Percentiles rank a stretch among this genome's conserved stretches.
Conservation (phyloP, 164 flowering plant species). For the Sedum album region DNA sequence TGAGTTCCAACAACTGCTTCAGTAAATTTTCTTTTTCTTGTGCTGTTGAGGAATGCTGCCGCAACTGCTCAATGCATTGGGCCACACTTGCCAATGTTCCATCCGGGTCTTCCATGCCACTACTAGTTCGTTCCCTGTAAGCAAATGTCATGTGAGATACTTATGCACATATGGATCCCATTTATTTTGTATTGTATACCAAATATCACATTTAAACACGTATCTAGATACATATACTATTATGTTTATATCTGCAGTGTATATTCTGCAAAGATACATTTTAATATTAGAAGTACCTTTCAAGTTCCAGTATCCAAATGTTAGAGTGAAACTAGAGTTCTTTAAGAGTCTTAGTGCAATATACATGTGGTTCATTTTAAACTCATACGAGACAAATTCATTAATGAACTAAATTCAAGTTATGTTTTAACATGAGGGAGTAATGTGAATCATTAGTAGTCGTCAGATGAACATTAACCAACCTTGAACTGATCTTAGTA, state of each 20-base stretch:
- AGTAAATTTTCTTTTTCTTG: constrained; percentile 80
- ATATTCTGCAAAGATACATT: too few species aligned
- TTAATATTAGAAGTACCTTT: too few species aligned
- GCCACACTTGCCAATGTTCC: constrained; percentile 97
- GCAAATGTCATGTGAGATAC: neutral
- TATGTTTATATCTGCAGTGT: too few species aligned
- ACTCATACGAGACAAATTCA: neutral
- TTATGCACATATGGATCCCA: neutral
- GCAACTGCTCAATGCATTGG: constrained; percentile 92
- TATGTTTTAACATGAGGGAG: neutral
- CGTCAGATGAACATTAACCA: constrained; percentile 2
- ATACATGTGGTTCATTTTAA: neutral
- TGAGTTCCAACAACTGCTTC: constrained; percentile 76
- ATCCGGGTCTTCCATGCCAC: constrained; percentile 93
- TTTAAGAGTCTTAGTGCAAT: too few species aligned
- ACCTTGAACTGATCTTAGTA: constrained; percentile 66
- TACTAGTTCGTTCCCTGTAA: constrained; percentile 59
- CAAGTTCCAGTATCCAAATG: too few species aligned
- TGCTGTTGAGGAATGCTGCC: constrained; percentile 60
- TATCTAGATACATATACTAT: too few species aligned
- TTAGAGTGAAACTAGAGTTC: neutral
- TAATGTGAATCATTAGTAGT: neutral
- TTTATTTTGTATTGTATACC: neutral
- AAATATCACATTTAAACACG: neutral
- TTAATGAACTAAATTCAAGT: neutral